Evolutionary conservation across 176 grass and related monocot species (phyloP).

Genomic region (Poa annua): DNA sequence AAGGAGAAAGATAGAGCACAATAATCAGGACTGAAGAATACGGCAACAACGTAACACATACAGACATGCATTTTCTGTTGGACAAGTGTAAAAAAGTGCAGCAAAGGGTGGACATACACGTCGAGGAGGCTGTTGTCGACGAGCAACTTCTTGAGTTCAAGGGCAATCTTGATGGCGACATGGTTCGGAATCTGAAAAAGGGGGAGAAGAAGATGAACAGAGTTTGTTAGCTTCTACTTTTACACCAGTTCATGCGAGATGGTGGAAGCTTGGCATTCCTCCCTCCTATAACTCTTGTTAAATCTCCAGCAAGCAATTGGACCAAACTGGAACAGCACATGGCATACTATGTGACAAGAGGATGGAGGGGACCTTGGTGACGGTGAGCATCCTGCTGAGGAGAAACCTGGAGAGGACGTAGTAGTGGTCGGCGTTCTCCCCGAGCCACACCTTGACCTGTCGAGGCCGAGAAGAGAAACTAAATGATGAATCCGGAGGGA

Average conservation of each 20-base stretch:
- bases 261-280: neutral
- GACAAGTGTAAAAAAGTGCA: neutral
- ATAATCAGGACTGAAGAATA: neutral
- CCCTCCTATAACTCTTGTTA: neutral
- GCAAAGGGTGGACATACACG: slow-evolving; percentile 60
- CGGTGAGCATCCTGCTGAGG: slow-evolving; percentile 93
- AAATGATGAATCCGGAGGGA: neutral
- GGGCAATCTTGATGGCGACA: slow-evolving; percentile 95
- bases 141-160: slow-evolving; percentile 95
- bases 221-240: neutral
- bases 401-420: slow-evolving; percentile 95
- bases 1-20: neutral
- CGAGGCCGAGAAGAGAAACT: neutral
- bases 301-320: neutral
- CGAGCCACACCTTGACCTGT: slow-evolving; percentile 95
- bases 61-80: neutral
- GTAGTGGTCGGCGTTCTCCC: slow-evolving; percentile 97
- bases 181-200: slow-evolving; percentile 93
- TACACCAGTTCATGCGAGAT: neutral
- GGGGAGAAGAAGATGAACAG: neutral
- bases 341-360: neutral
- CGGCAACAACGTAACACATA: too few relatives aligned
- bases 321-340: neutral
- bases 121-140: slow-evolving; percentile 98
- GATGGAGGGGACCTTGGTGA: slow-evolving; percentile 71